Conservation (phyloP, 2,329 filamentous ascomycete genomes). For the Fusarium secorum region DNA sequence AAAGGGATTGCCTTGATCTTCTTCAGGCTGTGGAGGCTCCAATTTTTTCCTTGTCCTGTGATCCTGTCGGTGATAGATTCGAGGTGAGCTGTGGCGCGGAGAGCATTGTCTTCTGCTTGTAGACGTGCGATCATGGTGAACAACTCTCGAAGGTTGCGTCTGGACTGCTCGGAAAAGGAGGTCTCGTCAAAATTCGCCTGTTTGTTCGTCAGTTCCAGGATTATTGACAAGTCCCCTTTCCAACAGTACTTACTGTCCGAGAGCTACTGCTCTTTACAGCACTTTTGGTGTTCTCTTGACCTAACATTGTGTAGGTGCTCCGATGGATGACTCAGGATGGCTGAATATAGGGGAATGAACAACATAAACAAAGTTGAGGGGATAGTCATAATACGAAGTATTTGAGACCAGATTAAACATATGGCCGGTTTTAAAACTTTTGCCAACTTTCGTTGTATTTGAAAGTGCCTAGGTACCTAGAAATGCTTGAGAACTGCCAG, state of each 20-base stretch:
- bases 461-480: background rate
- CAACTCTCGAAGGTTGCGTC: background rate
- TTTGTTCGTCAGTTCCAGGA: background rate
- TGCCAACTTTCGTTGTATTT: background rate
- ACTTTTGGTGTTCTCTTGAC: background rate
- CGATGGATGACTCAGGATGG: too few species aligned
- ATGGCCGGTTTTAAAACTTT: too few species aligned
- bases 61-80: background rate
- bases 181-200: background rate
- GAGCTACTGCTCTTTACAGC: too few species aligned
- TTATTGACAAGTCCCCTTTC: accelerated
- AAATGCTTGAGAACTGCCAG: background rate
- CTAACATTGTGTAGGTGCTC: background rate
- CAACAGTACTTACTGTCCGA: background rate
- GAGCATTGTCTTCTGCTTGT: background rate
- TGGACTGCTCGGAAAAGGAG: background rate
- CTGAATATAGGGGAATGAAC: accelerated
- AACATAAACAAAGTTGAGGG: background rate
- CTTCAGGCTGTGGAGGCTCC: too few species aligned
- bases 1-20: background rate
- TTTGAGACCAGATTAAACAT: accelerated
- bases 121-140: background rate
- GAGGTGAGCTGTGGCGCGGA: background rate
- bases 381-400: accelerated
- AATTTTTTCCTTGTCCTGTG: background rate